These are phyloP conservation scores for Rubus idaeus DNA, from an alignment of 306 rosid genomes.

Conservation along the genomic window DNA sequence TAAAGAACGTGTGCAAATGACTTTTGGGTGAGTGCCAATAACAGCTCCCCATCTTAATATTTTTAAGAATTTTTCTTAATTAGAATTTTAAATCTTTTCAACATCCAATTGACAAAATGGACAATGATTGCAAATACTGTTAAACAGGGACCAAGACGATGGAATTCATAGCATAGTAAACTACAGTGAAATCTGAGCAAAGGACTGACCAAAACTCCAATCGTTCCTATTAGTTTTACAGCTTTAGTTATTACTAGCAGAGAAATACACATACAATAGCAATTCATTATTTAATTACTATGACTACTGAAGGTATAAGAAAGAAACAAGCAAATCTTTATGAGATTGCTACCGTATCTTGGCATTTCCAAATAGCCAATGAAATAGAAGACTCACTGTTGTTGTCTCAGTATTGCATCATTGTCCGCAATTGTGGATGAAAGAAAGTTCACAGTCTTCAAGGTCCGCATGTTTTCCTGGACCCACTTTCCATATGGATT, in stretches of 20 bases:
- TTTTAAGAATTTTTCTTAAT: too few relatives aligned
- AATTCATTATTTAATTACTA: not conserved
- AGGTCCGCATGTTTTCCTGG: constrained; percentile 70
- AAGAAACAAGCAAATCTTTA: not conserved
- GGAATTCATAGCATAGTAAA: too few relatives aligned
- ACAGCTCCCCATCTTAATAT: too few relatives aligned
- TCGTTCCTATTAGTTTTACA: too few relatives aligned
- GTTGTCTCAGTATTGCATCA: constrained; percentile 76
- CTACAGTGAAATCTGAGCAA: too few relatives aligned
- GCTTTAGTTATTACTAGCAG: not conserved
- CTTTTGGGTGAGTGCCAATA: too few relatives aligned
- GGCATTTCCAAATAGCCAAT: not conserved
- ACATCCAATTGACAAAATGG: too few relatives aligned
- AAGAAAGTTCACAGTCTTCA: constrained; percentile 75
- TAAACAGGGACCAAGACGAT: too few relatives aligned
- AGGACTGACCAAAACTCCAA: too few relatives aligned
- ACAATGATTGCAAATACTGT: too few relatives aligned
- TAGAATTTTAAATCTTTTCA: too few relatives aligned
- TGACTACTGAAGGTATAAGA: constrained; percentile 19
- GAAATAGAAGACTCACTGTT: constrained; percentile 75
- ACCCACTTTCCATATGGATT: constrained; percentile 92
- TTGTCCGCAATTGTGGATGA: constrained; percentile 72
- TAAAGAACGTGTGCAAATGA: too few relatives aligned
- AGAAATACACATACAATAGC: not conserved
- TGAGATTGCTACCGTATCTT: not conserved